Evolutionary conservation across 2,329 filamentous ascomycete species (phyloP), one percentile per base, ranked within the genome.

Genomic region (Xylariomycetidae sp.): DNA sequence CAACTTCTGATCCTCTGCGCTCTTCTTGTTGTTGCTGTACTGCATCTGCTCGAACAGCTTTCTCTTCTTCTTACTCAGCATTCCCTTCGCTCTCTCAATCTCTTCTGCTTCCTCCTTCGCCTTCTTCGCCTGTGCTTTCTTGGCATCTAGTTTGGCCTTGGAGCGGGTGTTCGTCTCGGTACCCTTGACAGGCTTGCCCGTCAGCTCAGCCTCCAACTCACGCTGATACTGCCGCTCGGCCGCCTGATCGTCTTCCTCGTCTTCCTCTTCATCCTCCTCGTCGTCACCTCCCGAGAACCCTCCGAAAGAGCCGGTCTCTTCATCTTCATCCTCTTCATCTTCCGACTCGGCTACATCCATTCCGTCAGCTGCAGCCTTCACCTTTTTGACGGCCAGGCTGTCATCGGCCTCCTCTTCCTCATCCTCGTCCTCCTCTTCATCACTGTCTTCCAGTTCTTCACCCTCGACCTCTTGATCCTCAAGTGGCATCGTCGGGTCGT

Each of bases 21-120:
- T 90, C 70, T 87, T 85, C 74, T 92, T 89, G 65, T 82, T 89
- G 64, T 95, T 95, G 42, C 80, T 88, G 64, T 94, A 93, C 56
- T 88, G 74, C 86, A 98, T 98, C 70, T 95, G 92, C 70, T 96
- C 92, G 48, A 90, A 83, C 53, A 95, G 68, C 79, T 95, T 95
- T 53, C 92, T 75, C 79, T 96, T 98, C 76, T 93, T 92, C 63
- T 93, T 85, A 61, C 84, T 85, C 70, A 96, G 81, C 92, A 98
- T 98, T 68, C 93, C 92, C 77, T 95, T 95, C 59, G 86, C 82
- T 43, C 90, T 75, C 61, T 95, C 88, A 38, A 93, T 63, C 52
- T 96, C 89, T 61, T 96, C 92, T 4, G 83, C 80, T 56, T 92
- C 85, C 52, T 79, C 72, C 39, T 78, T 75, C 22, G 78, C 75